Base-by-base conservation (phyloP, 2,329 filamentous ascomycete species). In the Chrysoporthe austroafricana region DNA sequence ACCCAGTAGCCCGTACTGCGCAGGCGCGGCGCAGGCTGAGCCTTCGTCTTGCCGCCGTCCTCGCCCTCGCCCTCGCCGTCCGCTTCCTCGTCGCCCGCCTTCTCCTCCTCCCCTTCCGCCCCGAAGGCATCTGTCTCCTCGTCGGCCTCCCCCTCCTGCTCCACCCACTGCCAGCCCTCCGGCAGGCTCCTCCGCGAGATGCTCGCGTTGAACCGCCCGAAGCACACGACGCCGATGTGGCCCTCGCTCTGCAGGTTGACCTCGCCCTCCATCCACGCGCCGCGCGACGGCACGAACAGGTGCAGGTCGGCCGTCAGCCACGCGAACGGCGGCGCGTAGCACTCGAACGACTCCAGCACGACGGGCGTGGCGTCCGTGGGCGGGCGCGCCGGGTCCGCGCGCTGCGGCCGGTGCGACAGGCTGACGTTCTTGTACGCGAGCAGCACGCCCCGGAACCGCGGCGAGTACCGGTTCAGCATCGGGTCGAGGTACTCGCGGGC, bases 251-350 rank as follows among this genome's bases (percentile, higher is more conserved):
- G 93, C 42, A 97, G 83, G 74, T 95, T 96, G 66, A 97, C 86
- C 72, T 86, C 90, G 13, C 93, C 96, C 72, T 94, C 90, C 75
- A 98, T 86, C 79, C 86, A 88, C 9, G 89, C 88, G 46, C 92
- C 92, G 58, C 87, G 86, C 64, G 85, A 83, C 0, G 96, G 95
- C 43, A 91, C 86, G 77, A 97, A 96, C 21, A 98, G 81, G 57
- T 96, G 84, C 70, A 97, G 91, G 32, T 96, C 93, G 1, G 91
- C 93, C 0, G 93, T 97, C 32, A 97, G 86, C 90, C 95, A 98
- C 60, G 92, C 88, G 75, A 92, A 97, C 32, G 90, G 90, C 34
- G 93, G 92, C 8, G 91, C 93, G 76, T 94, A 96, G 79, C 98
- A 96, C 79, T 92, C 89, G 52, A 92, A 81, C 5, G 86, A 86